Evolutionary conservation across 176 grass and related monocot genomes (phyloP).

Genomic region (Oryza meyeriana): DNA sequence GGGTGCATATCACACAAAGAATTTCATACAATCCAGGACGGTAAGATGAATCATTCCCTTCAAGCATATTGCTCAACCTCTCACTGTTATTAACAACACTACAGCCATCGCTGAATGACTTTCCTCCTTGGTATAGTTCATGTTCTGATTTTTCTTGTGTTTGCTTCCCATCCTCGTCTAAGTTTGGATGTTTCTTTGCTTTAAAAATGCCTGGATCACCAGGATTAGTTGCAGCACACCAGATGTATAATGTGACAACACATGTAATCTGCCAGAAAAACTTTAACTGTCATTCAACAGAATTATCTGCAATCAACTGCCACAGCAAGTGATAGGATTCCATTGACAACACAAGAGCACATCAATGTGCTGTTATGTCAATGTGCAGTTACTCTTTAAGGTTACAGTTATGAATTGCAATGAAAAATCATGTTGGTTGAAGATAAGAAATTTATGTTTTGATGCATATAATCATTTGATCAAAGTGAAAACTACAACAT

Average conservation of each 20-base stretch:
- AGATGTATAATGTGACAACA: slow-evolving; percentile 62
- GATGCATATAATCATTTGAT: background rate
- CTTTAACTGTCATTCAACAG: background rate
- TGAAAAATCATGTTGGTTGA: background rate
- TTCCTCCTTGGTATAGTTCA: slow-evolving; percentile 34
- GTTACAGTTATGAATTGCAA: background rate
- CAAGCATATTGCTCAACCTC: slow-evolving; percentile 25
- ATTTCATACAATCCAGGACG: slow-evolving; percentile 7
- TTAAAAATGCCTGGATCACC: slow-evolving; percentile 76
- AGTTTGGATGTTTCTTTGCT: slow-evolving; percentile 50
- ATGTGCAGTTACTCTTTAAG: background rate
- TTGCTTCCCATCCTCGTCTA: slow-evolving; percentile 31
- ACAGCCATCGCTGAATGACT: slow-evolving; percentile 1
- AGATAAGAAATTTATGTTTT: background rate
- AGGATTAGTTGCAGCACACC: slow-evolving; percentile 75
- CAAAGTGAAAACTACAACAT: background rate
- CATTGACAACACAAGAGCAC: background rate
- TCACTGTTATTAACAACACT: slow-evolving; percentile 29
- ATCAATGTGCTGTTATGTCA: background rate
- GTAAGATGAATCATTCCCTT: slow-evolving; percentile 39
- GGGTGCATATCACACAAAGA: slow-evolving; percentile 38
- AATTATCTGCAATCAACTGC: background rate
- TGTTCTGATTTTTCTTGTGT: slow-evolving; percentile 9
- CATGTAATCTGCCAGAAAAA: slow-evolving; percentile 49
- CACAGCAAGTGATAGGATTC: background rate